Base-by-base conservation (phyloP, 257 asterid species). In the Agastache rugosa region DNA sequence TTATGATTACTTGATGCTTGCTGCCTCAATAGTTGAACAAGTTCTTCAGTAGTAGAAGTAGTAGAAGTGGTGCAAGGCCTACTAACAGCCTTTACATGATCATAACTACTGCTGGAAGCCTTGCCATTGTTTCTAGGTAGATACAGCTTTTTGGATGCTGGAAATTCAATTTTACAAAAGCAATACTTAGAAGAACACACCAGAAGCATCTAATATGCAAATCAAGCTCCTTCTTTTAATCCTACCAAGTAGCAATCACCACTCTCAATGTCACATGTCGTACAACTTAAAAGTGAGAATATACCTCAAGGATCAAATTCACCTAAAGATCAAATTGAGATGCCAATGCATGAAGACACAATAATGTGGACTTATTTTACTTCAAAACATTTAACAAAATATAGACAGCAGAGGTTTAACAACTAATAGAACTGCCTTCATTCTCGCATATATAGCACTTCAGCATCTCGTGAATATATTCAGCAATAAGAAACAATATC, bases 11-110 rank as follows among this genome's bases (percentile, higher is more conserved):
- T 58, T 69, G 85, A 75, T 48, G 88, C 91, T 84, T 88, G 93
- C 72, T 83, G 91, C 81, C 96, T 88, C 83, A 91, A 85, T 71
- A 88, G 74, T 60, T 83, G 89, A 65, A 88, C 79, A 80, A 90
- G 95, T 81, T 88, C 97, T 59, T 77, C 73, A 25, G 84, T 84
- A 47, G 89, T 74, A 15, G 89, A 84, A 73, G 81, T 65, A 51
- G 89, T 74, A 12, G 89, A 84, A 73, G 82, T 66, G 47, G 89
- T 74, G 10, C 87, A 82, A 73, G 82, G 67, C 16, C 74, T n/a
- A 76, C 61, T 73, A 75, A 82, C 78, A 56, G 73, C 79, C 71
- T 77, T 77, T 60, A 39, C 59, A 48, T 23, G 80, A 65, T 47
- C 48, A 75, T 67, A 67, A 35, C 77, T 71, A 67, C 69, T 83